Evolutionary conservation across 306 rosid species (phyloP).

Genomic region (Medicago truncatula): MtrunA17r5.0-ANR NC_053042.1:35897501-35898000

Average conservation of each 20-base stretch:
- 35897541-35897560: constrained; percentile 53
- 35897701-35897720: constrained; percentile 35
- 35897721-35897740: constrained; percentile 27
- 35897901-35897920: constrained; percentile 37
- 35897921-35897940: constrained; percentile 39
- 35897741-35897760: constrained; percentile 47
- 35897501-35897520: constrained; percentile 52
- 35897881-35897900: constrained; percentile 24
- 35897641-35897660: constrained; percentile 21
- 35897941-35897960: constrained; percentile 18
- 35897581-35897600: constrained; percentile 46
- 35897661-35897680: constrained; percentile 15
- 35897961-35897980: constrained; percentile 25
- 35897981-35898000: constrained; percentile 32
- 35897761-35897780: constrained; percentile 19
- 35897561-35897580: constrained; percentile 44
- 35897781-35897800: no score
- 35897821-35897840: constrained; percentile 28
- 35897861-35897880: constrained; percentile 33
- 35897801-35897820: not conserved
- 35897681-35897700: constrained; percentile 22
- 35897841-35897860: constrained; percentile 37
- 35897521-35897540: constrained; percentile 52
- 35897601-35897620: constrained; percentile 47
- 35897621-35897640: constrained; percentile 43